Evolutionary conservation across 495 filamentous ascomycete genomes (phyloP).

Genomic region (Neurospora hispaniola): DNA sequence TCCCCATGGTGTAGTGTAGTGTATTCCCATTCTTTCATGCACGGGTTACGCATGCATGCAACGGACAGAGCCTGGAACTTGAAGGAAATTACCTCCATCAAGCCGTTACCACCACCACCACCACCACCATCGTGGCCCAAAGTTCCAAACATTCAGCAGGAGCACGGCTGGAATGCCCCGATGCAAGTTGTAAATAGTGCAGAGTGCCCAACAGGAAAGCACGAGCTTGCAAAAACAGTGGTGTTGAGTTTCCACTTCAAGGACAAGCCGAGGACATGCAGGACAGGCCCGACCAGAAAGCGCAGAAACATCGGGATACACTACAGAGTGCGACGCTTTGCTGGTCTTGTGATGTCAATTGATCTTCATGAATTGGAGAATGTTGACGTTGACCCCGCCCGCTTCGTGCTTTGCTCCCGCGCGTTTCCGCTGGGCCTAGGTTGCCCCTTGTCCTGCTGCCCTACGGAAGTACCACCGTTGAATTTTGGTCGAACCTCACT

Average conservation of each 20-base stretch:
- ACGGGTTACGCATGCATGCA: not conserved
- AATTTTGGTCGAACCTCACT: not conserved
- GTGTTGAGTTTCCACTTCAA: not conserved
- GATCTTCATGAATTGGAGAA: not conserved
- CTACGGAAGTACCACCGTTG: not conserved
- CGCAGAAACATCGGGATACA: not conserved
- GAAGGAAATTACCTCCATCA: not conserved
- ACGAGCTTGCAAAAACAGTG: not conserved
- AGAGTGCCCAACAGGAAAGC: not conserved
- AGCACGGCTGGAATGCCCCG: not conserved
- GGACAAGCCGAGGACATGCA: not conserved
- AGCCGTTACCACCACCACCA: too few relatives aligned
- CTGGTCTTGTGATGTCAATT: not conserved
- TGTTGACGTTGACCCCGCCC: not conserved
- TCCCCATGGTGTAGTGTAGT: not conserved
- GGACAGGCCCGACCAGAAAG: not conserved
- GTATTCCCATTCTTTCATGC: not conserved
- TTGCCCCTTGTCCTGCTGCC: not conserved
- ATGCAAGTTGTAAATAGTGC: not conserved
- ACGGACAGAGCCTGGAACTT: not conserved
- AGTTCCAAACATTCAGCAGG: not conserved
- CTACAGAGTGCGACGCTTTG: not conserved
- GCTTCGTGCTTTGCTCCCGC: not conserved
- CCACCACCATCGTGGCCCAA: not conserved
- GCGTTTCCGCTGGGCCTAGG: not conserved